Evolutionary conservation across 2,329 filamentous ascomycete genomes (phyloP).

Genomic region (Fusarium udum): DNA sequence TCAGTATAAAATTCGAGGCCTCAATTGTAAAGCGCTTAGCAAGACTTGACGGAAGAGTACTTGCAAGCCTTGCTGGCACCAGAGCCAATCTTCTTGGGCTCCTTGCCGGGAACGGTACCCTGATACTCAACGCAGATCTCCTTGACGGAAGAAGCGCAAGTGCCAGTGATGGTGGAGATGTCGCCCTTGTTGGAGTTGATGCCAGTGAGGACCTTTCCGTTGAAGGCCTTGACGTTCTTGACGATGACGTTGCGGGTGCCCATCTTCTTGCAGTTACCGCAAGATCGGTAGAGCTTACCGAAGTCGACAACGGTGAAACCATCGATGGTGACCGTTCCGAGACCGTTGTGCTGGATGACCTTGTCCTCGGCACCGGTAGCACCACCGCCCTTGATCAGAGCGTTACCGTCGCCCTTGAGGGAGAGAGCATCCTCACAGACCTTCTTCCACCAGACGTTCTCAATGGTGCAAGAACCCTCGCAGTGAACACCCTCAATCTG

Average conservation of each 20-base stretch:
- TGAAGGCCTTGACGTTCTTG: constrained; percentile 39
- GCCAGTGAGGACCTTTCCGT: constrained; percentile 38
- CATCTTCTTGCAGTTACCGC: constrained; percentile 42
- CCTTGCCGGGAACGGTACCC: constrained; percentile 38
- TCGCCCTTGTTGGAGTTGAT: constrained; percentile 43
- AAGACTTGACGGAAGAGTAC: constrained; percentile 36
- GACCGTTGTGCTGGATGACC: constrained; percentile 41
- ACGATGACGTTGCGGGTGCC: constrained; percentile 39
- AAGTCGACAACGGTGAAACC: constrained; percentile 40
- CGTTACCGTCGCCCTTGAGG: constrained; percentile 36
- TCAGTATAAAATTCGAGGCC: too few relatives aligned
- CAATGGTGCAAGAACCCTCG: constrained; percentile 36
- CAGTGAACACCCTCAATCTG: constrained; percentile 40
- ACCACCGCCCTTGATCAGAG: constrained; percentile 36
- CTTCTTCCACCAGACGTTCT: constrained; percentile 41
- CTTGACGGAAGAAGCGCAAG: constrained; percentile 36
- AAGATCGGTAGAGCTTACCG: constrained; percentile 41
- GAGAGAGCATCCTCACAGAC: constrained; percentile 39
- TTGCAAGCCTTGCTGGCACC: constrained; percentile 36
- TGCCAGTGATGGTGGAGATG: constrained; percentile 27
- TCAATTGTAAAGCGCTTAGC: constrained; percentile 12
- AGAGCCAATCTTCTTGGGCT: constrained; percentile 39
- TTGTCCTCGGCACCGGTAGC: constrained; percentile 38
- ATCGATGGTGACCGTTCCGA: constrained; percentile 39
- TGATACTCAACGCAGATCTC: constrained; percentile 39